Evolutionary conservation across 2,329 filamentous ascomycete genomes (phyloP), one percentile per base, ranked within the genome.

Genomic region (Verticillium nubilum): DNA sequence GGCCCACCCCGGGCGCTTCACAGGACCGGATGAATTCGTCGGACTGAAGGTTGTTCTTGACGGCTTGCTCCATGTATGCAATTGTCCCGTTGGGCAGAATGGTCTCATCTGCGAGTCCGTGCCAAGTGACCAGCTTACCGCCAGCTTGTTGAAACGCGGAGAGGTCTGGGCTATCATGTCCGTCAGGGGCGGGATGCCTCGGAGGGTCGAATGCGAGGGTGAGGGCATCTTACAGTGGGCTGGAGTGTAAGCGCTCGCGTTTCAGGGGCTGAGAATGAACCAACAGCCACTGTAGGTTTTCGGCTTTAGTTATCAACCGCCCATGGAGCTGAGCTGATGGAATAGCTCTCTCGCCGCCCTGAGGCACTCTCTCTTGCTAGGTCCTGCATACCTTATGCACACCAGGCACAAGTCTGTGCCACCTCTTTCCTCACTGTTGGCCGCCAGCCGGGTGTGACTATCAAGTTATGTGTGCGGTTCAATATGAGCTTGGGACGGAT

Each of bases 11-110:
- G 0, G 80, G 80, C 17, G 85, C 74, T 25, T 71, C 71, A 65
- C 84, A 84, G 64, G 79, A 78, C 0, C 73, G 68, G 68, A 82
- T 87, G 67, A 80, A 80, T 10, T 80, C 75, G 31, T 35, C 31
- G 5, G 31, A 5, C 3, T 6, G 10, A 69, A 63, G 29, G 15
- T 50, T 13, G 23, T 15, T 23, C 29, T 19, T 3, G 25, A 5
- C 10, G 9, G 12, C 33, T n/a, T 19, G 10, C 17, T 13, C 5
- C 31, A 13, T 13, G 10, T 35, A 37, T 13, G 3, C 29, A 13
- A 35, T 13, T 4, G 5, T 35, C 9, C 31, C 10, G 31, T 35
- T 33, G 52, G 69, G 68, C 2, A 75, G 72, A 59, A 80, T 73
- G 6, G 76, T 66, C 7, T 69, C 71, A 62, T 80, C 77, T 7